Evolutionary conservation across 2,329 filamentous ascomycete species (phyloP), one percentile per base, ranked within the genome.

Genomic region (Xylariomycetidae sp.): DNA sequence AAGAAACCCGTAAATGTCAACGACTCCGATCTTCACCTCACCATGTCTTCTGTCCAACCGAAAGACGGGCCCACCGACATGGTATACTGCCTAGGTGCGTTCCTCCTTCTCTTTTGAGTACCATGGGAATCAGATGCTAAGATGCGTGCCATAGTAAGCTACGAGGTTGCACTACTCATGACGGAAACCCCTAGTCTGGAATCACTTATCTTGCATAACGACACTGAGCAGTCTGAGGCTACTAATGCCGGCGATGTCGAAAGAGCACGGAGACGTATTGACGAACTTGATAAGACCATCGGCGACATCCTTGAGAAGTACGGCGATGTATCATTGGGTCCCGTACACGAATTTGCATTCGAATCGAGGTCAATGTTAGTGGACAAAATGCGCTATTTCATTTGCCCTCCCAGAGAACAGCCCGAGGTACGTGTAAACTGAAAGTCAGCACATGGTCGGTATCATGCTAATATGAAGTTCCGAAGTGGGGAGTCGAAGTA

Each of bases 31-130:
- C 58, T 80, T 0, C 70, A 68, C 37, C 73, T 72, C 1, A 63
- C 63, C 3, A 71, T 73, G 20, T 65, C 62, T 6, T 65, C 70
- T 0, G 52, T 76, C 2, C 61, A 65, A 26, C 59, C 70, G 10
- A 67, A 67, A 14, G 70, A 76, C 2, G 72, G 73, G 0, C 72
- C 74, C 3, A 79, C 74, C 0, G 74, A 79, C 39, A 79, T 79
- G 74, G 69, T 72, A 1, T 75, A 76, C 39, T 65, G 66, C 39
- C 46, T 78, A n/a, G n/a, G n/a, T n/a, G n/a, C n/a, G n/a, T n/a
- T n/a, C n/a, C n/a, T n/a, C n/a, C n/a, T n/a, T n/a, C n/a, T n/a
- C n/a, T n/a, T n/a, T n/a, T n/a, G n/a, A n/a, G n/a, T n/a, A n/a
- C n/a, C n/a, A n/a, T n/a, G n/a, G n/a, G n/a, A n/a, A n/a, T n/a